phyloP scores from a whole-genome alignment of 257 asterid species.

The Fraxinus quadrangulata region DNA sequence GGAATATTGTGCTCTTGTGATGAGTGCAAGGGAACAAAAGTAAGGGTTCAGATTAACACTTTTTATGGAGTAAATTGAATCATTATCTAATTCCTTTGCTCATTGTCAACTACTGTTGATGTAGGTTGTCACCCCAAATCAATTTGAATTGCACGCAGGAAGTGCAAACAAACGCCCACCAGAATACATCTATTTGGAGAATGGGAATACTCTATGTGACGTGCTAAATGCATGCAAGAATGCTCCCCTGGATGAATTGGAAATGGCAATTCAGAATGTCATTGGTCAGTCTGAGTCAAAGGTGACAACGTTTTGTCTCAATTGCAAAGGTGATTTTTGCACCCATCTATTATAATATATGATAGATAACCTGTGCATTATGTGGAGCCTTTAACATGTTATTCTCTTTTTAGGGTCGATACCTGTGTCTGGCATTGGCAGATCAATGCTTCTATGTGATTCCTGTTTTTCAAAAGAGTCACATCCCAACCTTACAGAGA shows the following conservation, averaged over 20 bases:
- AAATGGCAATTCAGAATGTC: conserved; percentile 50
- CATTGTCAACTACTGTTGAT: conserved; percentile 29
- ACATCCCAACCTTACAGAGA: conserved; percentile 37
- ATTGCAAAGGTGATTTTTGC: conserved; percentile 61
- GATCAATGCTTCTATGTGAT: conserved; percentile 55
- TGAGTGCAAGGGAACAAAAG: conserved; percentile 65
- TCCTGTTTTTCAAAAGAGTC: conserved; percentile 42
- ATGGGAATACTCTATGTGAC: conserved; percentile 72
- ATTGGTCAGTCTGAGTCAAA: conserved; percentile 47
- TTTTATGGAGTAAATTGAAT: conserved; percentile 7
- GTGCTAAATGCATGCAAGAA: conserved; percentile 69
- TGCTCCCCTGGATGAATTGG: conserved; percentile 53
- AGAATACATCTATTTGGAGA: conserved; percentile 72
- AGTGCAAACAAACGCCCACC: conserved; percentile 81
- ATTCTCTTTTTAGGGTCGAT: conserved; percentile 41
- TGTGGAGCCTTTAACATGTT: conserved; percentile 4
- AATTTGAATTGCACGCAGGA: conserved; percentile 78
- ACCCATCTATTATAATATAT: conserved; percentile 10
- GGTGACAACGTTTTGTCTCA: conserved; percentile 42
- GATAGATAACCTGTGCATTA: conserved; percentile 18
- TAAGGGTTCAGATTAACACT: conserved; percentile 27
- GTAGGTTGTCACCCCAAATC: conserved; percentile 78
- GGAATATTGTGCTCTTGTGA: conserved; percentile 79
- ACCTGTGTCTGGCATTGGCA: conserved; percentile 48
- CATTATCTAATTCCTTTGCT: conserved; percentile 19